Evolutionary conservation across 192 early-diverging fungal species (phyloP).

Genomic region (Backusella tuberculispora): DNA sequence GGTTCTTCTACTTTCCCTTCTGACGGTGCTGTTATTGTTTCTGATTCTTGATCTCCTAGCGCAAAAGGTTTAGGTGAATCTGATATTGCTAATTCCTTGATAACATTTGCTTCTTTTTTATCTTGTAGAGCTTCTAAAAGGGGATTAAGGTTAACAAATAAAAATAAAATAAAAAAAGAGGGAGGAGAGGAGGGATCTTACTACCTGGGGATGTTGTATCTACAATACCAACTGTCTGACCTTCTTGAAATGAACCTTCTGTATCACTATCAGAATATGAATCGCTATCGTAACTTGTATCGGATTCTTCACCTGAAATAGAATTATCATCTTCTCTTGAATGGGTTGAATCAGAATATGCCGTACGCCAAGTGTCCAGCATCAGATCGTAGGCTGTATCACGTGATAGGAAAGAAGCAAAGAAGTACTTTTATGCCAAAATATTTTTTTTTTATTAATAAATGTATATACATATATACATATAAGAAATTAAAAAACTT

Average conservation of each 20-base stretch:
- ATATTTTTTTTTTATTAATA: too few species aligned
- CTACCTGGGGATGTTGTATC: not conserved
- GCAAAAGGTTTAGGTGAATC: not conserved
- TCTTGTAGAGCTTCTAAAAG: not conserved
- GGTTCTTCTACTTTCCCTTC: not conserved
- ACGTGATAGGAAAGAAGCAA: conserved; percentile 82
- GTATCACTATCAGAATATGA: not conserved
- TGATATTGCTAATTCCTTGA: not conserved
- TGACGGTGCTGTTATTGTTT: not conserved
- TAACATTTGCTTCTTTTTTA: not conserved
- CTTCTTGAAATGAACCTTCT: not conserved
- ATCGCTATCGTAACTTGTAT: not conserved
- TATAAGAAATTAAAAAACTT: too few species aligned
- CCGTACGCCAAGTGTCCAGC: conserved; percentile 56
- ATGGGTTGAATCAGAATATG: not conserved
- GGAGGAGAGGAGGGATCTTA: not conserved
- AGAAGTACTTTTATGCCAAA: conserved; percentile 53
- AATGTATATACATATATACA: too few species aligned
- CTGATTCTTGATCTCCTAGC: not conserved
- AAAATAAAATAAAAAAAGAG: not conserved
- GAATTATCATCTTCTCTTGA: not conserved
- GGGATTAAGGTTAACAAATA: not conserved
- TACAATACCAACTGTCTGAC: not conserved
- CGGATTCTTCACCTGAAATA: conserved; percentile 3
- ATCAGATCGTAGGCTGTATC: conserved; percentile 71